Evolutionary conservation across 768 basidiomycete species (phyloP), one percentile per base, ranked within the genome.

Genomic region (Crassisporium funariophilum): DNA sequence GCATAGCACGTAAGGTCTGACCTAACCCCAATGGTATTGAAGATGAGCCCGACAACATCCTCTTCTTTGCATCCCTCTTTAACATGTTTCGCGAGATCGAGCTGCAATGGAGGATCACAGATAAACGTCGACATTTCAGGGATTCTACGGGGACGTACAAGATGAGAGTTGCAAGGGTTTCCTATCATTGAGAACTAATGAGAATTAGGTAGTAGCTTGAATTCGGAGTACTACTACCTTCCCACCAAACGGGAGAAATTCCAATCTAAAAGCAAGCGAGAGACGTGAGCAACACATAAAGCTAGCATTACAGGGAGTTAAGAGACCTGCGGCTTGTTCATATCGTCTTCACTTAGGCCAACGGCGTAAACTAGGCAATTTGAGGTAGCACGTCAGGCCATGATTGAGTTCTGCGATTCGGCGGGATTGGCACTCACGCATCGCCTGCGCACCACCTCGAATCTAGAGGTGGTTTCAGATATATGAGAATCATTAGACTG

Each of bases 181-280:
- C 90, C 88, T 86, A 50, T n/a, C n/a, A n/a, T n/a, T n/a, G n/a
- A n/a, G n/a, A n/a, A n/a, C n/a, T n/a, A n/a, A n/a, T n/a, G n/a
- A n/a, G n/a, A n/a, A n/a, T n/a, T n/a, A n/a, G n/a, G n/a, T n/a
- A n/a, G n/a, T n/a, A n/a, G n/a, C n/a, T n/a, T n/a, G n/a, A n/a
- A n/a, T n/a, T n/a, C n/a, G n/a, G n/a, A n/a, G n/a, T n/a, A n/a
- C n/a, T n/a, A n/a, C n/a, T n/a, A 86, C 90, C 90, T 77, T 93
- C 91, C 89, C 90, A 94, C 91, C 91, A 94, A 42, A 92, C 77
- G 3, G 88, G 84, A 22, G 88, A 88, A 59, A 94, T 91, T 36
- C 91, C 91, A 58, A 94, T 85, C 86, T 91, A 60, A 17, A 43
- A 22, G 20, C n/a, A 8, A 37, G 41, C 47, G 34, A 41, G 34